Percentiles rank a stretch among this genome's conserved stretches.
These are phyloP conservation scores for Trichoderma atroviride DNA, from an alignment of 2,329 filamentous ascomycete species.

Conservation along the genomic window DNA sequence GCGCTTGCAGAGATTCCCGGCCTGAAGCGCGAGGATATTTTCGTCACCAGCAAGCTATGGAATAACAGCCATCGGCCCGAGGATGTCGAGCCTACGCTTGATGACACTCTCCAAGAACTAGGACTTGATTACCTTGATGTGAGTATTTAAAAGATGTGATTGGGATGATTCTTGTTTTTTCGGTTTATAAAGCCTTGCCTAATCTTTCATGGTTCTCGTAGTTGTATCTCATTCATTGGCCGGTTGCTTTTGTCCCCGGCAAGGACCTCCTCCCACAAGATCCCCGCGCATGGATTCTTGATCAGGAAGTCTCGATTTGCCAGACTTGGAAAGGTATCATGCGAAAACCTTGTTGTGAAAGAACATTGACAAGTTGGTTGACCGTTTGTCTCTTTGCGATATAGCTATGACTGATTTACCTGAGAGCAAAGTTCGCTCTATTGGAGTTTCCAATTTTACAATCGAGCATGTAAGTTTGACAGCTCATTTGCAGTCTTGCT, in stretches of 20 bases:
- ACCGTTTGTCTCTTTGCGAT: not conserved
- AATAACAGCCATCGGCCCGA: slow-evolving; percentile 61
- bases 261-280: slow-evolving; percentile 50
- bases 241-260: slow-evolving; percentile 49
- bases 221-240: slow-evolving; percentile 67
- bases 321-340: slow-evolving; percentile 47
- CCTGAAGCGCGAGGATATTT: slow-evolving; percentile 50
- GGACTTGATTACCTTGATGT: slow-evolving; percentile 61
- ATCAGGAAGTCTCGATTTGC: slow-evolving; percentile 46
- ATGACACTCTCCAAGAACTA: slow-evolving; percentile 58
- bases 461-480: slow-evolving; percentile 31
- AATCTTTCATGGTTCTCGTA: slow-evolving; percentile 26
- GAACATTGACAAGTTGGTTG: not conserved
- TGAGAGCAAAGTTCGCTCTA: slow-evolving; percentile 63
- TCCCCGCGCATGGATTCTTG: slow-evolving; percentile 44
- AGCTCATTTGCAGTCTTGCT: not conserved
- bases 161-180: not conserved
- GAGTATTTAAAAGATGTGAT: not conserved
- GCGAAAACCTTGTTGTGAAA: not conserved
- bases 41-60: slow-evolving; percentile 63
- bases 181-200: not conserved
- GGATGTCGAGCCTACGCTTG: slow-evolving; percentile 57
- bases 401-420: slow-evolving; percentile 57
- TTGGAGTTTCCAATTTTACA: slow-evolving; percentile 74
- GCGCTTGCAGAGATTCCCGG: slow-evolving; percentile 51